Percentiles rank a stretch among this genome's conserved stretches.
Evolutionary conservation across 2,329 filamentous ascomycete genomes (phyloP).

Genomic region (Chrysosporium queenslandicum): DNA sequence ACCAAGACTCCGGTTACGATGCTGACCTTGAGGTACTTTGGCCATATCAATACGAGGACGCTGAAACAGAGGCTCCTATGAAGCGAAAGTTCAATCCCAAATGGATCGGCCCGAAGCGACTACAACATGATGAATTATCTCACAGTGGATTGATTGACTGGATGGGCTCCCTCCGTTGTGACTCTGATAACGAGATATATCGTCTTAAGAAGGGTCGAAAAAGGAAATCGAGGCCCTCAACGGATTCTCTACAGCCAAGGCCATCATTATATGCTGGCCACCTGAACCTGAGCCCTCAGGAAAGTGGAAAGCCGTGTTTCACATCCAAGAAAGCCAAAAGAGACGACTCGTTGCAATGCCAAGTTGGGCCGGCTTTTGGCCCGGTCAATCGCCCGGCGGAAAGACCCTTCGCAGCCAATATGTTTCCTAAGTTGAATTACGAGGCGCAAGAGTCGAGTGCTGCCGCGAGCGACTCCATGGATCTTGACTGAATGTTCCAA

Average conservation of each 20-base stretch:
- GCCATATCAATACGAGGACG: conserved; percentile 30
- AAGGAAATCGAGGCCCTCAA: conserved; percentile 24
- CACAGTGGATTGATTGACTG: conserved; percentile 29
- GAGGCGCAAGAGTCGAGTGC: background rate
- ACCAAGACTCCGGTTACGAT: conserved; percentile 26
- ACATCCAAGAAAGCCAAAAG: conserved; percentile 4
- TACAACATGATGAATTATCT: conserved; percentile 23
- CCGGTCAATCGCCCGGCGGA: background rate
- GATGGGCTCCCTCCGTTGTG: conserved; percentile 26
- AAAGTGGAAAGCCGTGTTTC: background rate
- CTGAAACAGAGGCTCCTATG: conserved; percentile 18
- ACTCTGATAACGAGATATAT: conserved; percentile 21
- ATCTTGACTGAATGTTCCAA: conserved; percentile 4
- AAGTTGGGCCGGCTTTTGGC: background rate
- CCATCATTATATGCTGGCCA: background rate
- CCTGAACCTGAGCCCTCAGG: background rate
- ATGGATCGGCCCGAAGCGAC: conserved; percentile 17
- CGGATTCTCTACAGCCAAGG: background rate
- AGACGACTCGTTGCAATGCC: background rate
- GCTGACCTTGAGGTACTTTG: conserved; percentile 26
- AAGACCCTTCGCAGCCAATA: background rate
- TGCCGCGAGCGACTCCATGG: conserved; percentile 5
- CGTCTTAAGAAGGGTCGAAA: conserved; percentile 27
- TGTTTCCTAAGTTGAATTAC: background rate
- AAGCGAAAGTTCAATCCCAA: conserved; percentile 10